phyloP scores from a whole-genome alignment of 2,329 filamentous ascomycete species.

The Ascochyta viciae-villosae region DNA sequence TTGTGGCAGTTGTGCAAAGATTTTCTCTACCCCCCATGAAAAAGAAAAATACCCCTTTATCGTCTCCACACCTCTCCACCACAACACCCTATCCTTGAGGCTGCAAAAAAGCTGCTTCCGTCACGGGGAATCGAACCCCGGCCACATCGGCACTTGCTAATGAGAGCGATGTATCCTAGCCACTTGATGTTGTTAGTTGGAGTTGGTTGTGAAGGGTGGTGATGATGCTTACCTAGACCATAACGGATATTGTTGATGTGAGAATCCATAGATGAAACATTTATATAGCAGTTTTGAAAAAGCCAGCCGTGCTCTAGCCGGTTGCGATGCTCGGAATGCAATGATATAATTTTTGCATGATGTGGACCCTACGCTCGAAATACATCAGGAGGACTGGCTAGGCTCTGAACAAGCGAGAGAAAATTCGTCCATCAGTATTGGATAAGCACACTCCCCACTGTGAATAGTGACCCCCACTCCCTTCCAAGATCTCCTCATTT shows the following conservation, averaged over 20 bases:
- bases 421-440: too few species aligned
- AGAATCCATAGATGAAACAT: not conserved
- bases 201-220: not conserved
- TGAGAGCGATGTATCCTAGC: constrained; percentile 16
- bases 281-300: not conserved
- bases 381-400: not conserved
- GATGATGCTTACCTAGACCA: constrained; percentile 11
- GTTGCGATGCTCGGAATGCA: too few species aligned
- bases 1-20: too few species aligned
- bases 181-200: not conserved
- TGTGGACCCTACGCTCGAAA: too few species aligned
- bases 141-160: constrained; percentile 2
- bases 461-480: not conserved
- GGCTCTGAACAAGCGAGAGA: not conserved
- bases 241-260: constrained; percentile 13
- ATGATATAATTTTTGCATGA: too few species aligned
- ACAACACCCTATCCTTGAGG: too few species aligned
- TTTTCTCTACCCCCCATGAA: too few species aligned
- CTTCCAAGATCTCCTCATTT: constrained; percentile 24
- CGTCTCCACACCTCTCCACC: too few species aligned
- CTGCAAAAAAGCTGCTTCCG: not conserved
- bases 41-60: too few species aligned
- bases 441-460: too few species aligned
- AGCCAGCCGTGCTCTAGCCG: too few species aligned
- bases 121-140: constrained; percentile 14